A percentile compares a stretch with the other conserved stretches of the same genome.
Conservation (phyloP, 129 eudicot species). For the Tanacetum coccineum region DNA sequence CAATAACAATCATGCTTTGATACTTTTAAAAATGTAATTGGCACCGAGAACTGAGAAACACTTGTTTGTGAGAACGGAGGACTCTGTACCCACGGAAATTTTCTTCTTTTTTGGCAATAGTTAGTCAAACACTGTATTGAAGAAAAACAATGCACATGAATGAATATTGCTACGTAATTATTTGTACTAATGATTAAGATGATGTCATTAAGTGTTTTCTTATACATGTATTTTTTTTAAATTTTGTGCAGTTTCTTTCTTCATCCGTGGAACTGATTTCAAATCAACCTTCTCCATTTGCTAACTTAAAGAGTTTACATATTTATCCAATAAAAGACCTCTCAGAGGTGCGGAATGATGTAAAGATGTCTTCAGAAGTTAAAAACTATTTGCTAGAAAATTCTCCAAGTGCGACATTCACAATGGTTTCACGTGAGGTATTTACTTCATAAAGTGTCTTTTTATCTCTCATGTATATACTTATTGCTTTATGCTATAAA, state of each 20-base stretch:
- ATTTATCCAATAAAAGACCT: not conserved
- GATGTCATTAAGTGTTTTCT: not conserved
- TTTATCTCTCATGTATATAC: not conserved
- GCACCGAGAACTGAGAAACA: too few relatives aligned
- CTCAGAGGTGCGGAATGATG: not conserved
- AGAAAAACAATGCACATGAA: too few relatives aligned
- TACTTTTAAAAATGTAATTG: too few relatives aligned
- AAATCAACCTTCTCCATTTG: slow-evolving; percentile 20
- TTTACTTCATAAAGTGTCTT: not conserved
- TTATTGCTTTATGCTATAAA: not conserved
- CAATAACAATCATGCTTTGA: too few relatives aligned
- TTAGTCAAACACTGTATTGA: too few relatives aligned
- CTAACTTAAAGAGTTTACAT: slow-evolving; percentile 10
- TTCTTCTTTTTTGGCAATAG: too few relatives aligned
- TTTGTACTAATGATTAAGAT: not conserved
- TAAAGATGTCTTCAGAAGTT: not conserved
- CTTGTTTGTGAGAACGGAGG: too few relatives aligned
- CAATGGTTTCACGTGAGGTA: slow-evolving; percentile 14
- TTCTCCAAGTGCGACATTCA: slow-evolving; percentile 11
- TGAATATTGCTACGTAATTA: not conserved
- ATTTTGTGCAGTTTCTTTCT: not conserved
- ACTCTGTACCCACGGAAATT: too few relatives aligned
- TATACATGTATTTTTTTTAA: not conserved
- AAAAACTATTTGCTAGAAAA: slow-evolving; percentile 6
- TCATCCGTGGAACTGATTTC: slow-evolving; percentile 1